phyloP scores from a whole-genome alignment of 306 rosid species.

The Dryas octopetala region DNA sequence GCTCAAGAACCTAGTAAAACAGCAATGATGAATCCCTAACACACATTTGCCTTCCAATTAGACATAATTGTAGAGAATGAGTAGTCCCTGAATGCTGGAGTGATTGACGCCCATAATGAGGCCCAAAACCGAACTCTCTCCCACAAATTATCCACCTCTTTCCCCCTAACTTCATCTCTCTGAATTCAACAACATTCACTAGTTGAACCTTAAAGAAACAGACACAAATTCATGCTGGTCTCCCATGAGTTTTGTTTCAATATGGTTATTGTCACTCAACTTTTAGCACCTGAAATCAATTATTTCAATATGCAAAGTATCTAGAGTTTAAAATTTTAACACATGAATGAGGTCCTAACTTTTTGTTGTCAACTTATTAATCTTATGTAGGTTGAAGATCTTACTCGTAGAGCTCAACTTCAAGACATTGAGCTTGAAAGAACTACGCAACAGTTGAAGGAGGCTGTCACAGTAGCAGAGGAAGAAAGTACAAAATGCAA shows the following conservation, averaged over 20 bases:
- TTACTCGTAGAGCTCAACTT: slow-evolving; percentile 70
- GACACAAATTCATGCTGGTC: neutral
- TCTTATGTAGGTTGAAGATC: slow-evolving; percentile 64
- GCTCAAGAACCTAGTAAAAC: no score
- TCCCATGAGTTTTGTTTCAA: neutral
- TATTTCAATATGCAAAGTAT: neutral
- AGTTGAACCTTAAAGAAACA: neutral
- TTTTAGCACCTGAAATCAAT: neutral
- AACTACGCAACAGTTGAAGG: slow-evolving; percentile 76
- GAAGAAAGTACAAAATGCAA: slow-evolving; percentile 81
- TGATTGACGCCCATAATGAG: no score
- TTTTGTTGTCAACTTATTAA: neutral
- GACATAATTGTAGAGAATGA: no score
- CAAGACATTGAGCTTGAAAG: slow-evolving; percentile 79
- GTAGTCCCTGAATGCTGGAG: no score
- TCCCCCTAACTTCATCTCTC: no score
- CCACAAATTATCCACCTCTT: no score
- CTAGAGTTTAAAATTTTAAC: no score
- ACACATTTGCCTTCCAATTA: no score
- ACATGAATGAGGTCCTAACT: neutral
- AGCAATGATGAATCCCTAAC: no score
- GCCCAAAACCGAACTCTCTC: no score
- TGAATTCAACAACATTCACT: no score
- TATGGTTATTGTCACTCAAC: neutral
- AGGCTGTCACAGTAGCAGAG: slow-evolving; percentile 75